Percentiles rank a stretch among this genome's conserved stretches.
Conservation (phyloP, 192 early-diverging fungal species). For the Coemansia sp. region DNA sequence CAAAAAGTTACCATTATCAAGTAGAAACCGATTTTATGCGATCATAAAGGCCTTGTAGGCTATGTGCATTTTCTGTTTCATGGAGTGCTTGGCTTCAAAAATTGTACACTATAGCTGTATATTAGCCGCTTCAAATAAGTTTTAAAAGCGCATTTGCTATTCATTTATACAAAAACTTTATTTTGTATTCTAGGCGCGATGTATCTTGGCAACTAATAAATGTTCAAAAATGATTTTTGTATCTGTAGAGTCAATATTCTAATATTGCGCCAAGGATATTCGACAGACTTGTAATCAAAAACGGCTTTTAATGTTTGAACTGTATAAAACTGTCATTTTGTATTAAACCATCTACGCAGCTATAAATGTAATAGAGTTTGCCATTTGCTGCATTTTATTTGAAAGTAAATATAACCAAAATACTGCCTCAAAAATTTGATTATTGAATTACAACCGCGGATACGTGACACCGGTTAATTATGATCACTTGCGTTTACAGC, state of each 20-base stretch:
- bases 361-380: not conserved
- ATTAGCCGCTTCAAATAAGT: not conserved
- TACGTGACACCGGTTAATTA: not conserved
- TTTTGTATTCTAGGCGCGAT: not conserved
- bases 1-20: not conserved
- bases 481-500: not conserved
- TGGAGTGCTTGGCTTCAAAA: not conserved
- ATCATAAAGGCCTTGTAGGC: not conserved
- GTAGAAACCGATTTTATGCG: not conserved
- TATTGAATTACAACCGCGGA: not conserved
- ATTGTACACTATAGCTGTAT: not conserved
- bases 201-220: not conserved
- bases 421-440: not conserved
- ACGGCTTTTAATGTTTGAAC: not conserved
- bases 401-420: not conserved
- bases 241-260: not conserved
- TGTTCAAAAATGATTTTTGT: not conserved
- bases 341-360: not conserved
- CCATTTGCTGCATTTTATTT: not conserved
- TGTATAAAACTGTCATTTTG: not conserved
- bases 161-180: not conserved
- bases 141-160: not conserved
- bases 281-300: not conserved
- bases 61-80: not conserved
- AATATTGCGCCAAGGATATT: not conserved